A percentile compares a stretch with the other conserved stretches of the same genome.
Evolutionary conservation across 768 basidiomycete genomes (phyloP).

Genomic region (Lentinula detonsa): DNA sequence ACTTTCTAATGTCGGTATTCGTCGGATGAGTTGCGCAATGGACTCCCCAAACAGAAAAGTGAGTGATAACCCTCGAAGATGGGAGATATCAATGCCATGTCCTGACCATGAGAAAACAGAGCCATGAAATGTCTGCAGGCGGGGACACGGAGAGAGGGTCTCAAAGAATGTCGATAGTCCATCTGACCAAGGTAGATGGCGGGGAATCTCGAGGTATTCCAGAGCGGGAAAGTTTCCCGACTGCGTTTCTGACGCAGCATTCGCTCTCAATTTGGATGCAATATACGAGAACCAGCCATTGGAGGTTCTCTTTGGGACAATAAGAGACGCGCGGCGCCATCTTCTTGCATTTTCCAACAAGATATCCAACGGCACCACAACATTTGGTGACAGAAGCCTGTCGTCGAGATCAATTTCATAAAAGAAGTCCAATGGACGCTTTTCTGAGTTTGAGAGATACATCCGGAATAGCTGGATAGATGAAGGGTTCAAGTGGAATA

Average conservation of each 20-base stretch:
- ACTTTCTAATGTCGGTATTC: background rate
- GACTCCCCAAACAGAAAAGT: background rate
- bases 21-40: background rate
- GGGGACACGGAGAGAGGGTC: background rate
- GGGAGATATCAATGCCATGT: background rate
- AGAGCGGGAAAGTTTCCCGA: background rate
- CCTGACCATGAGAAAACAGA: background rate
- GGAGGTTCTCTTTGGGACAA: background rate
- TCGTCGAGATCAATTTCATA: background rate
- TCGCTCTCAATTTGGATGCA: background rate
- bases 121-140: background rate
- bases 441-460: background rate
- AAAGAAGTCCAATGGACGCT: background rate
- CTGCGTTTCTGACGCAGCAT: background rate
- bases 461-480: background rate
- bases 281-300: background rate
- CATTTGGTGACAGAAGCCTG: background rate
- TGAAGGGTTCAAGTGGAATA: background rate
- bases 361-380: background rate
- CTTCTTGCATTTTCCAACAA: background rate
- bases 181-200: background rate
- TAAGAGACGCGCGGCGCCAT: background rate
- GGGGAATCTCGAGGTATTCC: background rate
- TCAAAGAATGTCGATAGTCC: background rate
- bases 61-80: background rate